Evolutionary conservation across 2,329 filamentous ascomycete genomes (phyloP).

Genomic region (Colletotrichum orchidophilum): DNA sequence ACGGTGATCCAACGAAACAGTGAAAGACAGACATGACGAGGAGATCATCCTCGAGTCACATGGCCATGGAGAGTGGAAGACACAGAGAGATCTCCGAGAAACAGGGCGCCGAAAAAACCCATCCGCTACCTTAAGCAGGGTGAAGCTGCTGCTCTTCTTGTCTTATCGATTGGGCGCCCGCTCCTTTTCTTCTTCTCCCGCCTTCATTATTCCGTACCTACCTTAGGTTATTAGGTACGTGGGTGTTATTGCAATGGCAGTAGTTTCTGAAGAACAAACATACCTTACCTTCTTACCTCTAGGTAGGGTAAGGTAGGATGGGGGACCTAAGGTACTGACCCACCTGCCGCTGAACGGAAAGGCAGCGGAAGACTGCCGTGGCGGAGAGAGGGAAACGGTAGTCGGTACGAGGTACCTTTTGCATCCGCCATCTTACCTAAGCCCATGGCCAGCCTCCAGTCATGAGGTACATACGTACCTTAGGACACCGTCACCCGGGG

Average conservation of each 20-base stretch:
- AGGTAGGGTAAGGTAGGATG: not conserved
- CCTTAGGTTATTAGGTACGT: not conserved
- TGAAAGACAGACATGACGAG: not conserved
- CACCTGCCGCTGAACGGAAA: not conserved
- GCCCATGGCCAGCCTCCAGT: not conserved
- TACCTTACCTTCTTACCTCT: not conserved
- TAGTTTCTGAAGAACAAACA: not conserved
- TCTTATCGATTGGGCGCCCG: not conserved
- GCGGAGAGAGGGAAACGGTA: not conserved
- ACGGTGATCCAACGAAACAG: not conserved
- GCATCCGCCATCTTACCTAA: not conserved
- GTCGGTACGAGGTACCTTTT: not conserved
- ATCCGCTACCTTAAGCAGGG: not conserved
- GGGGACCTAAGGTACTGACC: not conserved
- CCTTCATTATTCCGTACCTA: not conserved
- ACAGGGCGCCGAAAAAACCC: not conserved
- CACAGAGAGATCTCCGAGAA: not conserved
- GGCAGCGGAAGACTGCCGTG: not conserved
- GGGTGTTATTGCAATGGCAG: not conserved
- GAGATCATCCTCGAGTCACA: conserved; percentile 3
- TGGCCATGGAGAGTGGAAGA: not conserved
- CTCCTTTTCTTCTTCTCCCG: not conserved
- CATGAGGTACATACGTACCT: too few relatives aligned
- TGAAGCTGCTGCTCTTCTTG: not conserved
- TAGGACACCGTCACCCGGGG: not conserved